phyloP scores from a whole-genome alignment of 202 grass and related monocot genomes.

The Schoenoplectus triqueter region DNA sequence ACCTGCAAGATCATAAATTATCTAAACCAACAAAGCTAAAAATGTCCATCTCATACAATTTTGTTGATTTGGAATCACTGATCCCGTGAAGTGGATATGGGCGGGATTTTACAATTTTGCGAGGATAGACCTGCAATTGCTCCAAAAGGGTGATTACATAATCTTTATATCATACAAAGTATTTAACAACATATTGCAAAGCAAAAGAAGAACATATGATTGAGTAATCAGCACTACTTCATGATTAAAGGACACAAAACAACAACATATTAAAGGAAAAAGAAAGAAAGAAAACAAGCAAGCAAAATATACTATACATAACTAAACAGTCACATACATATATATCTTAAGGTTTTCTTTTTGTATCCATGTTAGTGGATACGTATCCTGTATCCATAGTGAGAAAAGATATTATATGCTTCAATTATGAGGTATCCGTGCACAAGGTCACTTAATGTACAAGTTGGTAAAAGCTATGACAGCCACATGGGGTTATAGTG shows the following conservation, averaged over 20 bases:
- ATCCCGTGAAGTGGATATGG: not conserved
- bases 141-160: constrained; percentile 2
- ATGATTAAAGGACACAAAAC: constrained; percentile 28
- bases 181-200: constrained; percentile 28
- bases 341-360: constrained; percentile 14
- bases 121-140: not conserved
- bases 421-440: constrained; percentile 15
- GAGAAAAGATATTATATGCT: constrained; percentile 12
- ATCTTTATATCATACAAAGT: constrained; percentile 24
- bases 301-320: not conserved
- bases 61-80: not conserved
- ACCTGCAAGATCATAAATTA: constrained; percentile 9
- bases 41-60: not conserved
- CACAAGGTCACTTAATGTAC: not conserved
- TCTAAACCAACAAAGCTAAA: not conserved
- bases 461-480: not conserved
- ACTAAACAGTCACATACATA: constrained; percentile 20
- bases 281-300: not conserved
- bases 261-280: constrained; percentile 20
- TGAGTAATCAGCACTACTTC: constrained; percentile 25
- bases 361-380: constrained; percentile 34
- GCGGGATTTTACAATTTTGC: not conserved
- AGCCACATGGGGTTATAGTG: not conserved
- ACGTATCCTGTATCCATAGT: not conserved
- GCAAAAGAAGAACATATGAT: constrained; percentile 32